These are phyloP conservation scores for Xylariaceae sp. DNA, from an alignment of 2,329 filamentous ascomycete species.

Conservation along the genomic window DNA sequence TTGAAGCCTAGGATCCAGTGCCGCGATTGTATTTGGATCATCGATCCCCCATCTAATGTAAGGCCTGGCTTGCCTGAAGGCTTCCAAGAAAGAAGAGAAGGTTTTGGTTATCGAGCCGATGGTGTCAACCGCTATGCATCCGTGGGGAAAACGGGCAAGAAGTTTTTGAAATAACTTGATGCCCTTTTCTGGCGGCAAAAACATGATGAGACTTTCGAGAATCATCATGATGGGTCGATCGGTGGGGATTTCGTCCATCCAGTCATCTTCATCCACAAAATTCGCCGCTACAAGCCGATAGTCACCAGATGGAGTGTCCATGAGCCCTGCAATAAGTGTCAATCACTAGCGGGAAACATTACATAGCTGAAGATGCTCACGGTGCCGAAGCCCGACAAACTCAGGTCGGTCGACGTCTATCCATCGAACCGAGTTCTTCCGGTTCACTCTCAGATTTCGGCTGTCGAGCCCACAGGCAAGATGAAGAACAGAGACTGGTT, in stretches of 20 bases:
- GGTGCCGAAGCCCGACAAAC: background rate
- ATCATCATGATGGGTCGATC: background rate
- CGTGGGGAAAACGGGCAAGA: background rate
- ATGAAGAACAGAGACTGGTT: constrained; percentile 22
- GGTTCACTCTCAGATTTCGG: constrained; percentile 16
- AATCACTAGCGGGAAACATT: background rate
- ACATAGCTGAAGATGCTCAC: background rate
- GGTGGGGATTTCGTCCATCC: background rate
- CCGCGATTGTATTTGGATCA: background rate
- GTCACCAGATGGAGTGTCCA: background rate
- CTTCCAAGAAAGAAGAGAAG: background rate
- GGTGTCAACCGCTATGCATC: background rate
- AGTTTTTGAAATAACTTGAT: background rate
- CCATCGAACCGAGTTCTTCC: constrained; percentile 19
- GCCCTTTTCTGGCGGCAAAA: background rate
- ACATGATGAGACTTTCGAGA: background rate
- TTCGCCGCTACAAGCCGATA: background rate
- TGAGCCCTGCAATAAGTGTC: background rate
- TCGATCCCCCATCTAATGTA: background rate
- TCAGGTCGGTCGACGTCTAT: constrained; percentile 28
- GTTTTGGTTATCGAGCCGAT: background rate
- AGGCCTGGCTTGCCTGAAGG: background rate
- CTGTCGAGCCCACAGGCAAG: constrained; percentile 27
- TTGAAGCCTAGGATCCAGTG: background rate
- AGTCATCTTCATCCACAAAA: background rate